These are phyloP conservation scores for Myxozyma vanderwaltii DNA, from an alignment of 805 yeast genomes.

Conservation along the genomic window DNA sequence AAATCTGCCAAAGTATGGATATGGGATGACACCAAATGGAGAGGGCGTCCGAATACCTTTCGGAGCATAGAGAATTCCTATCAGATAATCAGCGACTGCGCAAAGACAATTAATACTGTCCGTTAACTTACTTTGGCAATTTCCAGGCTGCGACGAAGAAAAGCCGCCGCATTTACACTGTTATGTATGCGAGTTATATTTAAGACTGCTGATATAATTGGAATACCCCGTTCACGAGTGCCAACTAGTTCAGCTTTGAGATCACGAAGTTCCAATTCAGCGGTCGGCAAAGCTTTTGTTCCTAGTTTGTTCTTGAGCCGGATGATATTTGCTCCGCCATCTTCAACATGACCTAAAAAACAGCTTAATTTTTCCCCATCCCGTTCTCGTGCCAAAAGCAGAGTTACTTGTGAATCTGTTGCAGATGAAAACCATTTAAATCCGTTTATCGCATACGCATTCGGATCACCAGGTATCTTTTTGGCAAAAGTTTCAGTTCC, in stretches of 20 bases:
- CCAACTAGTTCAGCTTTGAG: constrained; percentile 33
- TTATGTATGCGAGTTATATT: constrained; percentile 39
- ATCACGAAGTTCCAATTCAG: constrained; percentile 39
- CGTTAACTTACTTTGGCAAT: constrained; percentile 15
- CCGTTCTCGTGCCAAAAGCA: constrained; percentile 38
- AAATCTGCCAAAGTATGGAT: constrained; percentile 37
- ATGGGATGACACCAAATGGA: constrained; percentile 37
- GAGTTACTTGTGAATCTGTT: constrained; percentile 41
- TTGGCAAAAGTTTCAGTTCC: constrained; percentile 40
- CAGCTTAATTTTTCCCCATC: constrained; percentile 38
- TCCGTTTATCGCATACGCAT: constrained; percentile 35
- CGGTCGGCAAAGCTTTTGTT: constrained; percentile 42
- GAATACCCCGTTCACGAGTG: constrained; percentile 34
- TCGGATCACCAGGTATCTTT: neutral
- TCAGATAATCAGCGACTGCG: constrained; percentile 20
- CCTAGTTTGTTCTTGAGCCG: constrained; percentile 41
- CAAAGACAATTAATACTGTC: no score
- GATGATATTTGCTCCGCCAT: constrained; percentile 37
- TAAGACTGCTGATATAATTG: constrained; percentile 39
- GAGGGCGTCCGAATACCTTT: constrained; percentile 37
- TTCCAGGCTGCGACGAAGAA: constrained; percentile 36
- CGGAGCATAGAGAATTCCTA: constrained; percentile 38
- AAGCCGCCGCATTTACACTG: constrained; percentile 36
- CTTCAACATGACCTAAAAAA: constrained; percentile 38
- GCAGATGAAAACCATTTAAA: constrained; percentile 44